phyloP scores from a whole-genome alignment of 345 rosid species.

The Leavenworthia alabamica region DNA sequence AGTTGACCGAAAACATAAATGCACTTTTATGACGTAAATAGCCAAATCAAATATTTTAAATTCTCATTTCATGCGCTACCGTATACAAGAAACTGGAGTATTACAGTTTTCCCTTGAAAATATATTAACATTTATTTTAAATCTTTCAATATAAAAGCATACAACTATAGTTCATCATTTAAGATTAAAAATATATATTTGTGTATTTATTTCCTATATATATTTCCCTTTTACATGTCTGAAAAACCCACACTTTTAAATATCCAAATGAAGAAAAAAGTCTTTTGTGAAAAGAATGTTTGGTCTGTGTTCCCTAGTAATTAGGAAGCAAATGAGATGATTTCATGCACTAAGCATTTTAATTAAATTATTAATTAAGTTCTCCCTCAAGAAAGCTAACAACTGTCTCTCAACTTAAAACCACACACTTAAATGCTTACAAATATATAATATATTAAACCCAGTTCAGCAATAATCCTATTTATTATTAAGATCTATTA shows the following conservation, averaged over 20 bases:
- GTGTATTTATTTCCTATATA: no score
- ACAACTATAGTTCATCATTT: neutral
- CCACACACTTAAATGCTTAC: neutral
- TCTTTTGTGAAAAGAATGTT: slow-evolving; percentile 13
- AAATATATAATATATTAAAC: neutral
- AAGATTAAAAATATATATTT: neutral
- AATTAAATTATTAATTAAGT: neutral
- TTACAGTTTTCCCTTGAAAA: neutral
- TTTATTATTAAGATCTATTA: no score
- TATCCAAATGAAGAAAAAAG: neutral
- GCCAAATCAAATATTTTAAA: no score
- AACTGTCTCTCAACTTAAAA: slow-evolving; percentile 21
- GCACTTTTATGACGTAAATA: no score
- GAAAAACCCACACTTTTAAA: neutral
- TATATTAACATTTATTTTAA: neutral
- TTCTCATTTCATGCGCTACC: no score
- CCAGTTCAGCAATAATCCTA: neutral
- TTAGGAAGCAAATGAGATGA: slow-evolving; percentile 25
- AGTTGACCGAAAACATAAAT: no score
- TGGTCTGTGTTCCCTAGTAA: slow-evolving; percentile 30
- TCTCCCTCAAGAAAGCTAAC: neutral
- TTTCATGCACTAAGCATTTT: slow-evolving; percentile 10
- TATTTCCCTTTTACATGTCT: no score
- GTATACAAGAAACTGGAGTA: no score
- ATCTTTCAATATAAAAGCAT: neutral